Conservation (phyloP, 768 basidiomycete species). For the Xerocomus spinulosus region DNA sequence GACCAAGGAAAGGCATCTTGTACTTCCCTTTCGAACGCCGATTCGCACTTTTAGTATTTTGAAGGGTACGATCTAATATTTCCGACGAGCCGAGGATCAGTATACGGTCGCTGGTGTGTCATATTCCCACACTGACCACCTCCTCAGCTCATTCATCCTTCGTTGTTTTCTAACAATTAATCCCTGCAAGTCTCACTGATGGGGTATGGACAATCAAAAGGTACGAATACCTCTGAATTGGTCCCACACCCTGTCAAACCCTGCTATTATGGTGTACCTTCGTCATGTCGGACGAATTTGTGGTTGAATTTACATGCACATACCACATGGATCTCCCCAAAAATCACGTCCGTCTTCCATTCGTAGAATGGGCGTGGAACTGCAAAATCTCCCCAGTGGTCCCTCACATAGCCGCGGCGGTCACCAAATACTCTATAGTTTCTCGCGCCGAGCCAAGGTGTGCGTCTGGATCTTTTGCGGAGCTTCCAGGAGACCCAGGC, state of each 20-base stretch:
- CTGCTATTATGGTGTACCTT: not conserved
- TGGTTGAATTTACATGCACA: slow-evolving; percentile 5
- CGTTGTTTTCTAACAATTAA: not conserved
- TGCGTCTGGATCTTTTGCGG: not conserved
- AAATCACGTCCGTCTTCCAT: slow-evolving; percentile 1
- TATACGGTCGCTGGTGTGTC: slow-evolving; percentile 1
- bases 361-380: not conserved
- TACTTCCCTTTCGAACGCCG: slow-evolving; percentile 6
- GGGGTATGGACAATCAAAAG: not conserved
- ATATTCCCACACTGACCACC: not conserved
- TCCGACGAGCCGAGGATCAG: slow-evolving; percentile 13
- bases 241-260: not conserved
- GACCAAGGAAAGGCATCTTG: not conserved
- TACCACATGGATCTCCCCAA: slow-evolving; percentile 7
- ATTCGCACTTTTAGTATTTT: slow-evolving; percentile 1
- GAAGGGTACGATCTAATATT: not conserved
- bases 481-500: slow-evolving; percentile 2
- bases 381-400: not conserved
- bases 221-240: not conserved
- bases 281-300: slow-evolving; percentile 1
- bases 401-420: not conserved
- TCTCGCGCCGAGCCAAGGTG: too few relatives aligned
- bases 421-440: not conserved
- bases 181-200: slow-evolving; percentile 1
- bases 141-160: not conserved